Evolutionary conservation across 495 filamentous ascomycete species (phyloP).

Genomic region (Trichodelitschia bisporula): DNA sequence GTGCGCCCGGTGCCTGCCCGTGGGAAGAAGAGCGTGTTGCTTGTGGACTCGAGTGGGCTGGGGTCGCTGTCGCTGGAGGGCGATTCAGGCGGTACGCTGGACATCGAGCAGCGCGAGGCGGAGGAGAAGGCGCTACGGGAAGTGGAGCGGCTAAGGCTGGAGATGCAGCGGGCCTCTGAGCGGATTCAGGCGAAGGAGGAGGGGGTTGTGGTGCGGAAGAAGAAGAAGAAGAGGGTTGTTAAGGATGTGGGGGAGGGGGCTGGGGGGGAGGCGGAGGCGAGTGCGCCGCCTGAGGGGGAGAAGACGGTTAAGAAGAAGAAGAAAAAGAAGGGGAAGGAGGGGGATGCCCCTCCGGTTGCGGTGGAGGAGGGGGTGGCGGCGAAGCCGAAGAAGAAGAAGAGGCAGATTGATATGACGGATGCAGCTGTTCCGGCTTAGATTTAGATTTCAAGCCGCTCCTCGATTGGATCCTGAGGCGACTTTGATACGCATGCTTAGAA

Average conservation of each 20-base stretch:
- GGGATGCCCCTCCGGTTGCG: conserved; percentile 4
- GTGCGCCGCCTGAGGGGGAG: background rate
- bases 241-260: conserved; percentile 9
- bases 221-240: conserved; percentile 32
- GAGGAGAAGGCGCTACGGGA: conserved; percentile 68
- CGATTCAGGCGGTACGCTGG: conserved; percentile 16
- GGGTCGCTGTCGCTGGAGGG: conserved; percentile 34
- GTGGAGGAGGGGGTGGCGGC: conserved; percentile 13
- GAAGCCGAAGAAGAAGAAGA: conserved; percentile 27
- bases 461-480: too few relatives aligned
- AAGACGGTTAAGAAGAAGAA: conserved; percentile 14
- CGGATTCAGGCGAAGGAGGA: conserved; percentile 43
- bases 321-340: conserved; percentile 12
- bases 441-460: too few relatives aligned
- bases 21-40: conserved; percentile 26
- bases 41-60: conserved; percentile 70
- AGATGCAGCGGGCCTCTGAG: conserved; percentile 83
- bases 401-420: conserved; percentile 5
- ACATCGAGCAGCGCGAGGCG: conserved; percentile 27
- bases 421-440: too few relatives aligned
- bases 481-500: too few relatives aligned
- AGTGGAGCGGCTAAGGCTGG: conserved; percentile 57
- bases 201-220: conserved; percentile 54
- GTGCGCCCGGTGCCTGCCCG: conserved; percentile 19
- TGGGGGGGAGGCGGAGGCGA: conserved; percentile 2